phyloP scores from a whole-genome alignment of 2,329 filamentous ascomycete genomes.

The Cytospora piceicola region DNA sequence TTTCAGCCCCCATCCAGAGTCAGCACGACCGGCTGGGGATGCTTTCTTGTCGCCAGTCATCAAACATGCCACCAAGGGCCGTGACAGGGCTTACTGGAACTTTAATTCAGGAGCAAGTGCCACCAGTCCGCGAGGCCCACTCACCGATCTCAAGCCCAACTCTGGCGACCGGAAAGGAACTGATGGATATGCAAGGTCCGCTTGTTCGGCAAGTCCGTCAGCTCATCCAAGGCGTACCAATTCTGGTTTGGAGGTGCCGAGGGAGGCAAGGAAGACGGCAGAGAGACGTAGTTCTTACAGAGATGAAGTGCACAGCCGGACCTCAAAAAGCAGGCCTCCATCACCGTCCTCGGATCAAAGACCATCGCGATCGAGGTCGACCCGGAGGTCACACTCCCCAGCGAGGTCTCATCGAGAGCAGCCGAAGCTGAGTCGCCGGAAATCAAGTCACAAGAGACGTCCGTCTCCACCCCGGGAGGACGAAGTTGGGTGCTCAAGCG shows the following conservation, averaged over 20 bases:
- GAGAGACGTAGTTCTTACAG: conserved; percentile 28
- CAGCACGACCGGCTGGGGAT: conserved; percentile 39
- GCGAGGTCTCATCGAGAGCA: conserved; percentile 34
- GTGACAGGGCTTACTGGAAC: conserved; percentile 49
- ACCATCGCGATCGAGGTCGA: conserved; percentile 37
- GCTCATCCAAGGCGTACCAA: conserved; percentile 41
- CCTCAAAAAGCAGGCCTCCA: conserved; percentile 21
- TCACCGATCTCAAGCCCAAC: conserved; percentile 6
- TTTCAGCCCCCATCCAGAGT: conserved; percentile 36
- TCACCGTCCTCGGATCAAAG: conserved; percentile 33
- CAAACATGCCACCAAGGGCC: conserved; percentile 46
- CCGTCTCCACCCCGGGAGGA: conserved; percentile 38
- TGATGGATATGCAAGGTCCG: conserved; percentile 25
- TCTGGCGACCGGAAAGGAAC: conserved; percentile 31
- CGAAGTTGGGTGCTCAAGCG: conserved; percentile 44
- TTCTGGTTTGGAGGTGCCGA: conserved; percentile 34
- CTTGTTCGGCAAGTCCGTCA: conserved; percentile 28
- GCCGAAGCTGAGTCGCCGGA: conserved; percentile 35
- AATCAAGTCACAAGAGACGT: conserved; percentile 36
- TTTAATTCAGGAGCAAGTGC: conserved; percentile 31
- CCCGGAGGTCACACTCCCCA: conserved; percentile 41
- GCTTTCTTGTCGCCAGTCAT: conserved; percentile 48
- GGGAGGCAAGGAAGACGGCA: conserved; percentile 24
- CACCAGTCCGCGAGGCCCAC: conserved; percentile 25
- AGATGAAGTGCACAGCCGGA: conserved; percentile 28